Percentiles rank a stretch among this genome's conserved stretches.
These are phyloP conservation scores for Monosporascus sp. DNA, from an alignment of 2,329 filamentous ascomycete genomes.

Conservation along the genomic window DNA sequence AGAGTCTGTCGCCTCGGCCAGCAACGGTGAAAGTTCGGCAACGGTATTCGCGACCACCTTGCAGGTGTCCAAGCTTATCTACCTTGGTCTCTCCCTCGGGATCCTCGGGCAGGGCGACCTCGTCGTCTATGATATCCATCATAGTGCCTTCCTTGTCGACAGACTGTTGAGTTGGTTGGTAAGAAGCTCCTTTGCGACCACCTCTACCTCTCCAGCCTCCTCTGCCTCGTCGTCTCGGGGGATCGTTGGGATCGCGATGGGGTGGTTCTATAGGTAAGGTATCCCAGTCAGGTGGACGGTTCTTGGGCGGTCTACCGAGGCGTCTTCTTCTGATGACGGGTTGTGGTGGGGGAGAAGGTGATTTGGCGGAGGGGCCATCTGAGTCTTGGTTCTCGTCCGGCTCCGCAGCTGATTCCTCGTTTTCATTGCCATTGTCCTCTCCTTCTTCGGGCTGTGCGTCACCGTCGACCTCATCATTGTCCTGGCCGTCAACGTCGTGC, in stretches of 20 bases:
- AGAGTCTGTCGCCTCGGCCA: conserved; percentile 76
- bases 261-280: conserved; percentile 49
- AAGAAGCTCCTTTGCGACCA: conserved; percentile 62
- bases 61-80: conserved; percentile 77
- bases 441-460: conserved; percentile 28
- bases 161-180: conserved; percentile 74
- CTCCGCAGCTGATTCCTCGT: conserved; percentile 30
- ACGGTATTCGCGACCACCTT: conserved; percentile 83
- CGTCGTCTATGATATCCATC: conserved; percentile 85
- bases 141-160: conserved; percentile 92
- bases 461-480: conserved; percentile 20
- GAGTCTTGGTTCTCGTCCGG: conserved; percentile 27
- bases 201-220: conserved; percentile 66
- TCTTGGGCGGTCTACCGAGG: conserved; percentile 82
- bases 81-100: conserved; percentile 88
- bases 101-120: conserved; percentile 84
- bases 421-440: conserved; percentile 38
- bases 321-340: conserved; percentile 68
- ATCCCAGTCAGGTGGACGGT: conserved; percentile 75
- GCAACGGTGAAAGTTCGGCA: conserved; percentile 91
- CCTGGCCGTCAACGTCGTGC: conserved; percentile 41
- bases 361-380: conserved; percentile 39
- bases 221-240: conserved; percentile 59
- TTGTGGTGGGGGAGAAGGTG: conserved; percentile 51
- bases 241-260: conserved; percentile 45